Conservation (phyloP, 73 alveolate genomes). For the Diophrys sp. region DNA sequence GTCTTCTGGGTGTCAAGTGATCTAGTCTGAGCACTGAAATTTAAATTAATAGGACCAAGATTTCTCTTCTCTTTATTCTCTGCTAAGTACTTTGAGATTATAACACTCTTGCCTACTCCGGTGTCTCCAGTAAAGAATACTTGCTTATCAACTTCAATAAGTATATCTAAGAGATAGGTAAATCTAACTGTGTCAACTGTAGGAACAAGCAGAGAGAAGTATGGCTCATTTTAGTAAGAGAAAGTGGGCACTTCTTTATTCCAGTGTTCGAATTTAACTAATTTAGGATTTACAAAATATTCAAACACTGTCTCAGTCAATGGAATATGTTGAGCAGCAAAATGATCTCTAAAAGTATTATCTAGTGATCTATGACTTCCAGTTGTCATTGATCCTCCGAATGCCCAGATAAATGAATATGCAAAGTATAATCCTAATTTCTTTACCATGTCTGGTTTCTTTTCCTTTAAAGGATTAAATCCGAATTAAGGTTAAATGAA, state of each 20-base stretch:
- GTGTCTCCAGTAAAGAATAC: conserved; percentile 93
- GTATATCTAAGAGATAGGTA: conserved; percentile 81
- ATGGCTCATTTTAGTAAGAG: conserved; percentile 57
- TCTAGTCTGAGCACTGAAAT: conserved; percentile 92
- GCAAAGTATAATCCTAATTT: conserved; percentile 41
- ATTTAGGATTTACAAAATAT: conserved; percentile 42
- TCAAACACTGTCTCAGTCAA: conserved; percentile 71
- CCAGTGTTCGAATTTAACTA: conserved; percentile 56
- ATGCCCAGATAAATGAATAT: conserved; percentile 66
- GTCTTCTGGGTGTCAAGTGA: conserved; percentile 83
- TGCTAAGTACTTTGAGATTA: conserved; percentile 73
- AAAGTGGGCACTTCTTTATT: conserved; percentile 58
- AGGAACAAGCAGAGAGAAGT: conserved; percentile 86
- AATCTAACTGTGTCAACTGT: conserved; percentile 92
- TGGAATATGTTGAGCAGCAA: conserved; percentile 54
- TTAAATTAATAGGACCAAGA: conserved; percentile 77
- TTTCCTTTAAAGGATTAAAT: conserved; percentile 39
- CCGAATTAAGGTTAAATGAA: conserved; percentile 30
- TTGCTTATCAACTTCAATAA: conserved; percentile 68
- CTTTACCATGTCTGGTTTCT: conserved; percentile 24
- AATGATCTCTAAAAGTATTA: conserved; percentile 55
- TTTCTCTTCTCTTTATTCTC: conserved; percentile 69
- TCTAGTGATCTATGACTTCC: conserved; percentile 45
- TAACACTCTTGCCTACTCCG: conserved; percentile 96
- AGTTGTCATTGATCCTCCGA: conserved; percentile 64